phyloP scores from a whole-genome alignment of 352 stramenopile genomes.

The Pythium rhizo-oryzae region DNA sequence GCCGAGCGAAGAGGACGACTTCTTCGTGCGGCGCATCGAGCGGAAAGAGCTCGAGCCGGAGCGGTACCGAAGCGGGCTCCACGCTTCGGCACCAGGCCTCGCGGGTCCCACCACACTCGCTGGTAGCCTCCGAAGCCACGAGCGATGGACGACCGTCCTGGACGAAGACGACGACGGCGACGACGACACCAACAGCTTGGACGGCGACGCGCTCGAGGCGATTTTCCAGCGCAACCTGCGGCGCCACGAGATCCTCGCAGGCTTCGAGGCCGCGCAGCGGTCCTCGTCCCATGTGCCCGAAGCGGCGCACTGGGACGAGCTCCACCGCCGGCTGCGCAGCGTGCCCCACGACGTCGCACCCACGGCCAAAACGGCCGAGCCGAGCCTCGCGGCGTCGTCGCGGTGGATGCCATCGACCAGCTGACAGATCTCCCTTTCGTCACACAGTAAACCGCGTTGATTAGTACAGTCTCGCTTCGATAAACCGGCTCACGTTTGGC shows the following conservation, averaged over 20 bases:
- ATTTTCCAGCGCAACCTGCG: slow-evolving; percentile 68
- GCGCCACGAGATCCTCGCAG: slow-evolving; percentile 59
- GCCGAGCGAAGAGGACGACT: slow-evolving; percentile 38
- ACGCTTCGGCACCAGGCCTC: neutral
- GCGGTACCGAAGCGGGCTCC: slow-evolving; percentile 1
- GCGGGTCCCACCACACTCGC: too few species aligned
- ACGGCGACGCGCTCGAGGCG: slow-evolving; percentile 49
- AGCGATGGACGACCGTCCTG: neutral
- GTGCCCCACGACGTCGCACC: slow-evolving; percentile 23
- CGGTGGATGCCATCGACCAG: slow-evolving; percentile 44
- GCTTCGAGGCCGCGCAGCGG: slow-evolving; percentile 36
- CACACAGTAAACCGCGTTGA: too few species aligned
- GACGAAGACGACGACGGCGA: slow-evolving; percentile 27
- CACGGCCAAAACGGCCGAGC: neutral
- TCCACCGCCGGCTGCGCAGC: slow-evolving; percentile 40
- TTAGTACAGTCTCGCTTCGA: too few species aligned
- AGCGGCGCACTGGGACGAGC: slow-evolving; percentile 21
- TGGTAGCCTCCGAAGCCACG: neutral
- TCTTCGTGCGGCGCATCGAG: slow-evolving; percentile 37
- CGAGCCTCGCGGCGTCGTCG: slow-evolving; percentile 46
- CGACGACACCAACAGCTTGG: slow-evolving; percentile 31
- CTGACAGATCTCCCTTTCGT: neutral
- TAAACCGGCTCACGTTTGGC: too few species aligned
- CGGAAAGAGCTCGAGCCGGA: neutral
- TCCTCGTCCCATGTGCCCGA: slow-evolving; percentile 13